Evolutionary conservation across 1,284 basidiomycete species (phyloP).

Genomic region (Wallemia mellicola): DNA sequence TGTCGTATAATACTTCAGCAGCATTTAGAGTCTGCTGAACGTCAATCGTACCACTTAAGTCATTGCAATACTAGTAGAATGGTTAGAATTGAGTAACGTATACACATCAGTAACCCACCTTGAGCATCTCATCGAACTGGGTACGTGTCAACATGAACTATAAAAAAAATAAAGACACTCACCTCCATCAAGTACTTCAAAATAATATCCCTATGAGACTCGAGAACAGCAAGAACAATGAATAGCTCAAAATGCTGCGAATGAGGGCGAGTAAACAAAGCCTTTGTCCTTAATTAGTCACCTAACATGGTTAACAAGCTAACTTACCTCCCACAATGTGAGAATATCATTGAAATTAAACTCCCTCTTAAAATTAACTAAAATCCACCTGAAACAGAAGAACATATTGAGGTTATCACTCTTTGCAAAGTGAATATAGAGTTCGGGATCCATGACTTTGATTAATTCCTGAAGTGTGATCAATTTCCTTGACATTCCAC

Average conservation of each 20-base stretch:
- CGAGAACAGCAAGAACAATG: conserved; percentile 68
- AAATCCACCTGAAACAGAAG: conserved; percentile 88
- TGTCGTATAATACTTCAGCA: conserved; percentile 65
- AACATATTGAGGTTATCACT: conserved; percentile 77
- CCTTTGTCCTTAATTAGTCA: background rate
- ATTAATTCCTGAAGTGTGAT: conserved; percentile 69
- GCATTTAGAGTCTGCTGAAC: conserved; percentile 68
- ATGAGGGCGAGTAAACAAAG: background rate
- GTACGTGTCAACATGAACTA: background rate
- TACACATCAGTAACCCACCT: conserved; percentile 13
- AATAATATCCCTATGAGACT: conserved; percentile 77
- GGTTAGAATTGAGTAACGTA: conserved; percentile 3
- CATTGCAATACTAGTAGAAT: conserved; percentile 47
- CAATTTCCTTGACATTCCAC: conserved; percentile 84
- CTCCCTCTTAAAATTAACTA: conserved; percentile 81
- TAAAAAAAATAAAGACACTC: conserved; percentile 16
- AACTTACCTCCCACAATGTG: conserved; percentile 51
- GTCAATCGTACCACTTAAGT: conserved; percentile 76
- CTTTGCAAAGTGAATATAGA: conserved; percentile 68
- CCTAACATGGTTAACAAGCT: background rate
- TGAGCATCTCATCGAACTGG: conserved; percentile 57
- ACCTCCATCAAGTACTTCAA: conserved; percentile 74
- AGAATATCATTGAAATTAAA: conserved; percentile 70
- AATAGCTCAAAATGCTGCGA: conserved; percentile 51
- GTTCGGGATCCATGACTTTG: conserved; percentile 68